These are phyloP conservation scores for Sarocladium brachiariae DNA, from an alignment of 2,329 filamentous ascomycete genomes.

Conservation along the genomic window DNA sequence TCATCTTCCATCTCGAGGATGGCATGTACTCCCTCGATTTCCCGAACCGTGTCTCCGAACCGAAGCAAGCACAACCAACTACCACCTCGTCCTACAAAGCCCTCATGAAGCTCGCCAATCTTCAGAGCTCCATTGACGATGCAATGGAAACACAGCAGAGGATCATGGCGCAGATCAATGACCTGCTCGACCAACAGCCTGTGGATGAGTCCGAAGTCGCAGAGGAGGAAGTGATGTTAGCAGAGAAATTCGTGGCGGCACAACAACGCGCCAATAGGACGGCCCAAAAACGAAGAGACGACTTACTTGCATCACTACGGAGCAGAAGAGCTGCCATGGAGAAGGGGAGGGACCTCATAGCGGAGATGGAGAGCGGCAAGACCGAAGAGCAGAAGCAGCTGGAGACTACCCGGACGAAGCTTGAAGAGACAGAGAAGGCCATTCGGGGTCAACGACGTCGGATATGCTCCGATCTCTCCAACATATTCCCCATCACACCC, in stretches of 20 bases:
- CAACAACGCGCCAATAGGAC: constrained; percentile 61
- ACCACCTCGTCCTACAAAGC: constrained; percentile 78
- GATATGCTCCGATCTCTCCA: constrained; percentile 74
- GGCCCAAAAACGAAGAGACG: constrained; percentile 55
- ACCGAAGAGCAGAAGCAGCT: constrained; percentile 54
- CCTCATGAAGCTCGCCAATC: constrained; percentile 78
- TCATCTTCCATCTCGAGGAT: constrained; percentile 80
- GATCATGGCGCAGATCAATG: constrained; percentile 72
- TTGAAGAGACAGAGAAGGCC: constrained; percentile 52
- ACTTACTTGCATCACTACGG: constrained; percentile 60
- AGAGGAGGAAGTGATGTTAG: constrained; percentile 40
- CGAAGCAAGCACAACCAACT: constrained; percentile 42
- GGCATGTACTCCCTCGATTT: constrained; percentile 80
- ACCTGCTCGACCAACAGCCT: constrained; percentile 37
- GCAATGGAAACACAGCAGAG: constrained; percentile 69
- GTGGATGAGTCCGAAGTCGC: constrained; percentile 39
- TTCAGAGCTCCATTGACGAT: constrained; percentile 88
- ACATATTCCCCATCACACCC: constrained; percentile 76
- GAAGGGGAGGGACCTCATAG: constrained; percentile 53
- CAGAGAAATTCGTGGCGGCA: constrained; percentile 47
- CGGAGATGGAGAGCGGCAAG: constrained; percentile 53
- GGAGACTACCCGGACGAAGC: constrained; percentile 43
- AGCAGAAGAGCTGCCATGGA: constrained; percentile 62
- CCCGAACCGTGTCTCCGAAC: constrained; percentile 40
- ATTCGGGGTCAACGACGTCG: constrained; percentile 83